Conservation (phyloP, 306 rosid genomes). For the Dryas alaskensis region DNA sequence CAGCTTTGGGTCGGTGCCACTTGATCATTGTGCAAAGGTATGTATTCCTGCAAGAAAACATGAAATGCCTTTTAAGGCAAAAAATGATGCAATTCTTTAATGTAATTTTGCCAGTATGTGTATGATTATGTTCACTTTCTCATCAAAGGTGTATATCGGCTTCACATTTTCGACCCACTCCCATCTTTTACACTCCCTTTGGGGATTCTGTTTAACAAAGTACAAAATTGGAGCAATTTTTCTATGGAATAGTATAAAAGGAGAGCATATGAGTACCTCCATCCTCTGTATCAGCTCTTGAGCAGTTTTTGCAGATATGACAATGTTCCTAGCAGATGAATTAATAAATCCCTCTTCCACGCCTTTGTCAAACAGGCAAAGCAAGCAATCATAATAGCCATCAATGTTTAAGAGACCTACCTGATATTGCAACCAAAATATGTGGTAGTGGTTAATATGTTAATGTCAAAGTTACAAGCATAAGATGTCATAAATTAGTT, state of each 20-base stretch:
- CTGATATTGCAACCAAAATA: slow-evolving; percentile 15
- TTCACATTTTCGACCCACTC: too few relatives aligned
- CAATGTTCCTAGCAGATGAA: slow-evolving; percentile 20
- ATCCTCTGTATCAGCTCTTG: slow-evolving; percentile 20
- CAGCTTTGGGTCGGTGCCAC: slow-evolving; percentile 36
- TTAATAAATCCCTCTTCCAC: slow-evolving; percentile 35
- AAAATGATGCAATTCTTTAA: not conserved
- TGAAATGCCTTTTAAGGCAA: not conserved
- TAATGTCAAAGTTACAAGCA: not conserved
- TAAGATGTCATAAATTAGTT: not conserved
- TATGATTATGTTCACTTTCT: too few relatives aligned
- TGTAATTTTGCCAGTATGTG: not conserved
- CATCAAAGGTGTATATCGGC: too few relatives aligned
- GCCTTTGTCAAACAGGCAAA: slow-evolving; percentile 33
- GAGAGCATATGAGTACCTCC: slow-evolving; percentile 23
- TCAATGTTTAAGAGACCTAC: slow-evolving; percentile 26
- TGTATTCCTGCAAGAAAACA: slow-evolving; percentile 32
- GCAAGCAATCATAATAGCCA: slow-evolving; percentile 32
- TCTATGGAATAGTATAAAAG: not conserved
- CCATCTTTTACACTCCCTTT: too few relatives aligned
- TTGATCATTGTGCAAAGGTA: slow-evolving; percentile 28
- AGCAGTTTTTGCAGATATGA: slow-evolving; percentile 25
- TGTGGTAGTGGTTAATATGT: not conserved
- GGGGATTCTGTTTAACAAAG: too few relatives aligned
- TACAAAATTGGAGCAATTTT: too few relatives aligned